Base-by-base conservation (phyloP, 306 rosid species). In the Elaeagnus macrophylla region DNA sequence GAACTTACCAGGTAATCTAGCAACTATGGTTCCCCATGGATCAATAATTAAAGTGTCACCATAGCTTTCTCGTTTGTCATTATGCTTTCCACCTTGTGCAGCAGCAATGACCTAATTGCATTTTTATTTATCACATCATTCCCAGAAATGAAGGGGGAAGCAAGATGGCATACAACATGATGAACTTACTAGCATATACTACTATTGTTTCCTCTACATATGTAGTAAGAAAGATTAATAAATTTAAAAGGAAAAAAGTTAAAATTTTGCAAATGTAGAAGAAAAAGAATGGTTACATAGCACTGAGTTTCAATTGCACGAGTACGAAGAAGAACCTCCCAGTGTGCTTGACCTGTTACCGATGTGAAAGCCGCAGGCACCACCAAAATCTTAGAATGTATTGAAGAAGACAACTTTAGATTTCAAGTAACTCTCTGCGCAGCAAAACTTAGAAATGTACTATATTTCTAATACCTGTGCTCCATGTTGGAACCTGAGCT, bases 271-370 rank as follows among this genome's bases (percentile, higher is more conserved):
- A 25, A 25, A 37, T 46, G 36, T 8, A 73, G 35, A 59, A 51
- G 53, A 63, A 68, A 5, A 62, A 44, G 61, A 25, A 25, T 25
- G 32, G 4, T 65, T 81, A 91, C 96, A 54, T 80, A 91, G 71
- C 99, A 91, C 50, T 91, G 99, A 71, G 76, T 87, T 74, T 91
- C 96, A 72, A 87, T 78, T 74, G 99, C 99, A 62, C 99, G 93
- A 59, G 96, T 87, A 54, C 93, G 85, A 38, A 91, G 95, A 72
- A 91, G 99, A 73, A 82, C 58, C 81, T 91, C 99, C 99, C 95
- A 91, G 61, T 91, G 99, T 16, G 96, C 99, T 75, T 67, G 81
- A 56, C 96, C 99, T 56, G 99, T 91, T 52, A 72, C 83, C 67
- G 63, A 71, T 63, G 99, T 91, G 76, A 91, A 91, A 45, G 99